These are phyloP conservation scores for Aspergillus tanneri DNA, from an alignment of 2,329 filamentous ascomycete genomes.

Conservation along the genomic window DNA sequence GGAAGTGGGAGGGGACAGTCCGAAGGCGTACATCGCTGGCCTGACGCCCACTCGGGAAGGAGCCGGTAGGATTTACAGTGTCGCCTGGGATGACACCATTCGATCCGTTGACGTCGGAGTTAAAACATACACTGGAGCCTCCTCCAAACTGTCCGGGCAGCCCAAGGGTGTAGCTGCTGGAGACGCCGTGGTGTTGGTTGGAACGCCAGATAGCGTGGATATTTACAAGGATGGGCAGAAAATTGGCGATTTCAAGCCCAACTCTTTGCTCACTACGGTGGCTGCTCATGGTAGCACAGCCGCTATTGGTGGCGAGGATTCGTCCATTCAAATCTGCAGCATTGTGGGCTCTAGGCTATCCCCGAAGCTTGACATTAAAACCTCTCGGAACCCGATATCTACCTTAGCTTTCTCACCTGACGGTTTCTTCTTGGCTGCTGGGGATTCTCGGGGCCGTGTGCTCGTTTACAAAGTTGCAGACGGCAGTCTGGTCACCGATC, in stretches of 20 bases:
- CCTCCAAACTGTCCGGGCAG: conserved; percentile 70
- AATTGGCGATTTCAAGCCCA: conserved; percentile 60
- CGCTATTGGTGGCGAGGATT: conserved; percentile 74
- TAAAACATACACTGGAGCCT: conserved; percentile 70
- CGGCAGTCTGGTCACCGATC: conserved; percentile 75
- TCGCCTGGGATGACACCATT: conserved; percentile 92
- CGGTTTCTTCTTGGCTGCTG: conserved; percentile 75
- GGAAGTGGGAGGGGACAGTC: conserved; percentile 73
- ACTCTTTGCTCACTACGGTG: conserved; percentile 67
- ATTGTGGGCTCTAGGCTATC: conserved; percentile 57
- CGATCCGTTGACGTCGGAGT: conserved; percentile 73
- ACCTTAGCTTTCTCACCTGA: conserved; percentile 78
- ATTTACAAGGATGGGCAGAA: conserved; percentile 59
- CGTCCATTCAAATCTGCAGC: conserved; percentile 72
- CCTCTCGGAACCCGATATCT: conserved; percentile 70
- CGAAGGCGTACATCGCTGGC: conserved; percentile 81
- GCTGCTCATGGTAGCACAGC: conserved; percentile 67
- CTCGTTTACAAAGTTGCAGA: conserved; percentile 68
- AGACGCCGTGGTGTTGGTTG: conserved; percentile 56
- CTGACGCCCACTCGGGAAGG: conserved; percentile 60
- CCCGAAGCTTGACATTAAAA: conserved; percentile 59
- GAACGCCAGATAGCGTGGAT: conserved; percentile 58
- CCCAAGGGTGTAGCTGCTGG: conserved; percentile 70
- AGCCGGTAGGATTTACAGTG: conserved; percentile 68
- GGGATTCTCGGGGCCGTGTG: conserved; percentile 83